These are phyloP conservation scores for Kluyveromyces dobzhanskii DNA, from an alignment of 805 yeast genomes.

Conservation along the genomic window DNA sequence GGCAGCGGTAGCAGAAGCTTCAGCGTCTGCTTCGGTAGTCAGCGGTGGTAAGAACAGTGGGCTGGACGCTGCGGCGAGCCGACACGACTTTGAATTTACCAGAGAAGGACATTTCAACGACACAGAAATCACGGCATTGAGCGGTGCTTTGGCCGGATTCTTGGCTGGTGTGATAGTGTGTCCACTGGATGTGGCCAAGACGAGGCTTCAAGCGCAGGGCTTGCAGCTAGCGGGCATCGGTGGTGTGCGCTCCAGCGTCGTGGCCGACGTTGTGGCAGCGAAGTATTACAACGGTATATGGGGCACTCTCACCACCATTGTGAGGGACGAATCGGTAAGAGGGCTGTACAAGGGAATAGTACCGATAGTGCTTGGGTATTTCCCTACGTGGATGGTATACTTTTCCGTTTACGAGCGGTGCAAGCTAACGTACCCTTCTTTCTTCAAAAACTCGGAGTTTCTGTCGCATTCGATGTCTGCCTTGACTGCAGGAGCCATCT, in stretches of 20 bases:
- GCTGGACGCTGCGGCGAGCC: no score
- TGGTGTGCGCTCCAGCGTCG: constrained; percentile 6
- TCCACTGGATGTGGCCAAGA: constrained; percentile 93
- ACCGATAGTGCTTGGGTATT: constrained; percentile 89
- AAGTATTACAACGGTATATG: constrained; percentile 48
- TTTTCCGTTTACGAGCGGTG: constrained; percentile 83
- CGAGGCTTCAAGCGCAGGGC: constrained; percentile 90
- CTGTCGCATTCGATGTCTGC: constrained; percentile 47
- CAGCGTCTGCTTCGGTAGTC: constrained; percentile 2
- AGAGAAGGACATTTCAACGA: constrained; percentile 24
- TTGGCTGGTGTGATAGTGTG: constrained; percentile 84
- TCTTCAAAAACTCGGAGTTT: constrained; percentile 31
- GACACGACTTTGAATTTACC: not conserved
- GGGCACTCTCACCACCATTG: constrained; percentile 58
- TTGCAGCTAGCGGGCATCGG: constrained; percentile 20
- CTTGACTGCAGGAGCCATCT: constrained; percentile 78
- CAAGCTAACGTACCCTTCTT: constrained; percentile 44
- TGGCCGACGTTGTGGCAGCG: constrained; percentile 11
- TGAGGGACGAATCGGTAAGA: constrained; percentile 66
- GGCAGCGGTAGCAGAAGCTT: constrained; percentile 14
- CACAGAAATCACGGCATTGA: constrained; percentile 59
- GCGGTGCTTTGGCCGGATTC: constrained; percentile 95
- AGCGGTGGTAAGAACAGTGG: not conserved
- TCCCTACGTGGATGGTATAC: constrained; percentile 97
- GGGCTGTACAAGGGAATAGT: constrained; percentile 87